Evolutionary conservation across 345 rosid genomes (phyloP).

Genomic region (Pugionium cornutum): DNA sequence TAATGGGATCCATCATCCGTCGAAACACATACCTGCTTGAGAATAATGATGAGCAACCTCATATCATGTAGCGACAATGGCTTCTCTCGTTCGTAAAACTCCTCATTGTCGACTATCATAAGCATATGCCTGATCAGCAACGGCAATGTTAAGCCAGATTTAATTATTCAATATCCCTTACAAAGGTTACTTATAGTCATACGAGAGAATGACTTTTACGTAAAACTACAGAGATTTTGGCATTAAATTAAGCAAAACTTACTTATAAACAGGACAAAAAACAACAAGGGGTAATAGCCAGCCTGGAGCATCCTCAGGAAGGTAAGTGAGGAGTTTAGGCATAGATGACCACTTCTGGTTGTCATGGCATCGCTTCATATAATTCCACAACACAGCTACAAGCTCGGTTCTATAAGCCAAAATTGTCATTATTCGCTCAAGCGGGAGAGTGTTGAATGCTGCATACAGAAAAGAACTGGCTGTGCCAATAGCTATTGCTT

Average conservation of each 20-base stretch:
- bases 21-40: slow-evolving; percentile 67
- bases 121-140: slow-evolving; percentile 91
- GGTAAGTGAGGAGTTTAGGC: slow-evolving; percentile 57
- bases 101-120: slow-evolving; percentile 90
- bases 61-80: slow-evolving; percentile 82
- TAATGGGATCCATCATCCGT: background rate
- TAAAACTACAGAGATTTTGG: slow-evolving; percentile 1
- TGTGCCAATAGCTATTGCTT: slow-evolving; percentile 80
- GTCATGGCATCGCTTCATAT: slow-evolving; percentile 87
- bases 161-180: slow-evolving; percentile 15
- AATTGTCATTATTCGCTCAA: slow-evolving; percentile 82
- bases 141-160: slow-evolving; percentile 26
- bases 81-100: slow-evolving; percentile 93
- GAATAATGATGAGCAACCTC: slow-evolving; percentile 65
- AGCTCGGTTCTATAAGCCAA: slow-evolving; percentile 96
- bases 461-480: slow-evolving; percentile 91
- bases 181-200: slow-evolving; percentile 20
- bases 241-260: slow-evolving; percentile 44
- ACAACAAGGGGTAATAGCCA: slow-evolving; percentile 94
- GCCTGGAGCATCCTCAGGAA: slow-evolving; percentile 83
- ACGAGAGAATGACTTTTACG: slow-evolving; percentile 4
- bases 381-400: slow-evolving; percentile 87
- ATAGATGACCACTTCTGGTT: slow-evolving; percentile 77
- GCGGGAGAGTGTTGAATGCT: slow-evolving; percentile 70
- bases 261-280: slow-evolving; percentile 98